Base-by-base conservation (phyloP, 768 basidiomycete genomes). In the Hortiboletus flavorubellus region DNA sequence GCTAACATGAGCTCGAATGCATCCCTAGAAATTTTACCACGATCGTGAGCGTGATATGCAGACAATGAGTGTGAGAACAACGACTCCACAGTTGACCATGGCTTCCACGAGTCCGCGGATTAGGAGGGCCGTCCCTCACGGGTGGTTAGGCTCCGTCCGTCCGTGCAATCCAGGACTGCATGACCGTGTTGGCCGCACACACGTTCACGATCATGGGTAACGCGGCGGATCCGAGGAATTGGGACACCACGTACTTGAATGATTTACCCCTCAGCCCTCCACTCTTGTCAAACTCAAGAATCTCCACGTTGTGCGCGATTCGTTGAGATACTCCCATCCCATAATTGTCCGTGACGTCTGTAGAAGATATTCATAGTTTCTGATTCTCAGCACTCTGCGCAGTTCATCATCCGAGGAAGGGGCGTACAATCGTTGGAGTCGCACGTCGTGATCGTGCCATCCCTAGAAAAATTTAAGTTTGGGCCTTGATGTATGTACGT, bases 401-500 rank as follows among this genome's bases (percentile, higher is more conserved):
- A 39, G 21, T 29, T 3, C 3, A 3, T 21, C 47, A 12, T 46
- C 33, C 31, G 34, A 59, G n/a, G n/a, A 31, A 1, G 35, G 9
- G 10, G n/a, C 85, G 58, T 67, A 93, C 89, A 93, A 64, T 97
- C 94, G 70, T 98, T 98, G 8, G 91, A 93, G 68, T 98, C 94
- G 65, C 81, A 83, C 39, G 82, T 93, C 4, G 94, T 96, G 73
- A 98, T 96, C 14, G 94, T 98, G 64, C 90, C 90, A 75, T 93
- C 90, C 91, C 90, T 91, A 68, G 21, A 21, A 18, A 56, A 52
- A 29, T 30, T n/a, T 31, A 15, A 33, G 21, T 56, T 29, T 4
- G 26, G 26, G 43, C 35, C 33, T 21, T 23, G 41, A 50, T 16
- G 49, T 18, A 12, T 16, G 31, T 12, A 23, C 16, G 18, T 14